Conservation (phyloP, 2,329 filamentous ascomycete genomes). For the Talaromyces albobiverticillius region DNA sequence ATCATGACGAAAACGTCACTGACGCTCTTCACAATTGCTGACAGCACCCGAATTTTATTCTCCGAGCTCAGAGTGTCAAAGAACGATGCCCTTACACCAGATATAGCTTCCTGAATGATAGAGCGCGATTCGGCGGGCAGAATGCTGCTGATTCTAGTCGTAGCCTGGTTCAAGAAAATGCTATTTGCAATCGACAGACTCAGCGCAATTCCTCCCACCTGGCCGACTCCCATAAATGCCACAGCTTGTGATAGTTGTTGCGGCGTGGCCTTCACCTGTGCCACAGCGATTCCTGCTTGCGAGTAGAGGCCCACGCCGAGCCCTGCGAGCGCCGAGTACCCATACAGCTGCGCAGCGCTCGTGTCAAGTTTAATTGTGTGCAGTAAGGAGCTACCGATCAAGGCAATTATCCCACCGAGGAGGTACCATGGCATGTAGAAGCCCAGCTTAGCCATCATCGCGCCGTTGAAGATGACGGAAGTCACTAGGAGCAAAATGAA, state of each 20-base stretch:
- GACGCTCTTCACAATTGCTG: no score
- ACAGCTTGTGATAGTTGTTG: neutral
- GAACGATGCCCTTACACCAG: no score
- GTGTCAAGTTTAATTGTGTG: conserved; percentile 11
- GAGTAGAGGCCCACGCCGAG: conserved; percentile 19
- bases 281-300: conserved; percentile 20
- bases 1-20: no score
- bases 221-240: neutral
- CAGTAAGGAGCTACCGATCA: neutral
- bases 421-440: conserved; percentile 26
- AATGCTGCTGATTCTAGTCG: conserved; percentile 13
- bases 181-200: neutral
- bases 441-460: conserved; percentile 18
- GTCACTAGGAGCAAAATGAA: conserved; percentile 21
- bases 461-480: conserved; percentile 19
- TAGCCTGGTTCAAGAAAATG: conserved; percentile 8
- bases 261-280: neutral
- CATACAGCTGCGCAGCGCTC: conserved; percentile 21
- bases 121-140: conserved; percentile 18
- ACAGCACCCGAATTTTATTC: no score
- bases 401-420: conserved; percentile 15
- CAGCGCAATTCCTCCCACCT: neutral
- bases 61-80: no score
- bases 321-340: conserved; percentile 22
- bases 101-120: neutral